A percentile compares a stretch with the other conserved stretches of the same genome.
Evolutionary conservation across 2,329 filamentous ascomycete genomes (phyloP).

Genomic region (Aspergillus hiratsukae): DNA sequence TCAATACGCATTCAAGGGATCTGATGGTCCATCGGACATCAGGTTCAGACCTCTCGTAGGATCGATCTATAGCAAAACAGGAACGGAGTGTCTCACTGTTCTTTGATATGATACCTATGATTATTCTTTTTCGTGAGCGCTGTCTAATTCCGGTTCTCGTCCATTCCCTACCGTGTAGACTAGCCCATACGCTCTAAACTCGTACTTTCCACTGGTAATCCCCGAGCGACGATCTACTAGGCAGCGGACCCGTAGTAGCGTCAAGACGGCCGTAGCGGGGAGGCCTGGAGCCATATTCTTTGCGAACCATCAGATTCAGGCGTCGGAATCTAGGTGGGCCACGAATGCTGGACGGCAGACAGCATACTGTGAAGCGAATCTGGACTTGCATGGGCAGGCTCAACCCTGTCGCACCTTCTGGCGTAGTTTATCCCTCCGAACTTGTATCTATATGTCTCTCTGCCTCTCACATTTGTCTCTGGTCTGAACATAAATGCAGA

Average conservation of each 20-base stretch:
- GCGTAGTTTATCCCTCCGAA: too few species aligned
- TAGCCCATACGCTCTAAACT: neutral
- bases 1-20: slow-evolving; percentile 6
- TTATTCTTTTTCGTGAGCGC: slow-evolving; percentile 21
- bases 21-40: slow-evolving; percentile 1
- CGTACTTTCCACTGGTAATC: neutral
- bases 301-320: neutral
- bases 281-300: neutral
- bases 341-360: too few species aligned
- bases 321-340: too few species aligned
- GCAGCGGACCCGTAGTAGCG: neutral
- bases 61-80: slow-evolving; percentile 29
- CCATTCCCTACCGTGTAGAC: neutral
- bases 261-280: neutral
- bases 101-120: slow-evolving; percentile 30
- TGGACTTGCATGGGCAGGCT: neutral
- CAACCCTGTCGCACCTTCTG: too few species aligned
- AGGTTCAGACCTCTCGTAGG: slow-evolving; percentile 23
- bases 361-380: neutral
- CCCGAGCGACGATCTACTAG: neutral
- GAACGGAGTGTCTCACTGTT: slow-evolving; percentile 23
- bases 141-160: slow-evolving; percentile 9
- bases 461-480: too few species aligned
- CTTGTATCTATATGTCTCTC: too few species aligned
- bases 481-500: too few species aligned